Conservation (phyloP, 495 filamentous ascomycete species). For the Aspergillus haitiensis region DNA sequence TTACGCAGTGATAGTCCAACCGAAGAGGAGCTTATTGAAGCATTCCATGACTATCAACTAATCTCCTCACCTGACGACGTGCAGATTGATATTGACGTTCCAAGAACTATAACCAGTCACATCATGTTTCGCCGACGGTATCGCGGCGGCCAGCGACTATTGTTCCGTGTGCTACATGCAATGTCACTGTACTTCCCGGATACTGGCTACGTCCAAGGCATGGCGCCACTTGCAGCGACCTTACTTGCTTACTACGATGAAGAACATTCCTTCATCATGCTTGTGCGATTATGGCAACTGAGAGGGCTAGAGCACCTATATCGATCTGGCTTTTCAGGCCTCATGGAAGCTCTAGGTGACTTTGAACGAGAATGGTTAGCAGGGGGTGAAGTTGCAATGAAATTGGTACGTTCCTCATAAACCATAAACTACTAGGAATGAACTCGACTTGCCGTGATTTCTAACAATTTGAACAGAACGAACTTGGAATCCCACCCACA, state of each 20-base stretch:
- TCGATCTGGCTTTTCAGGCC: constrained; percentile 74
- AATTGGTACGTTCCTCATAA: constrained; percentile 63
- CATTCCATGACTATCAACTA: constrained; percentile 68
- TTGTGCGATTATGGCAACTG: constrained; percentile 86
- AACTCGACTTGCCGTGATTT: constrained; percentile 3
- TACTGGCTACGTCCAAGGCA: constrained; percentile 95
- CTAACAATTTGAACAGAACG: constrained; percentile 51
- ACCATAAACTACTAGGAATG: background rate
- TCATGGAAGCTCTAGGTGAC: constrained; percentile 85
- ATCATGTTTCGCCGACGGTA: constrained; percentile 97
- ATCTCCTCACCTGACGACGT: constrained; percentile 83
- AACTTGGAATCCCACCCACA: constrained; percentile 79
- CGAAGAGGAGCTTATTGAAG: constrained; percentile 69
- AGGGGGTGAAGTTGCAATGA: constrained; percentile 68
- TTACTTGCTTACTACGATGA: constrained; percentile 97
- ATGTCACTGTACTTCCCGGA: constrained; percentile 89
- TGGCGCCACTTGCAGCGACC: constrained; percentile 92
- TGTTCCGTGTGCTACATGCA: constrained; percentile 91
- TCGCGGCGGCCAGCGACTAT: constrained; percentile 82
- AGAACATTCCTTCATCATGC: constrained; percentile 90
- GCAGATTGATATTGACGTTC: constrained; percentile 97
- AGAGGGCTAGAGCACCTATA: constrained; percentile 86
- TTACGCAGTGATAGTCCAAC: constrained; percentile 56
- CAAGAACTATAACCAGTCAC: constrained; percentile 90
- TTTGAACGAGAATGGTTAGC: constrained; percentile 86